Base-by-base conservation (phyloP, 257 asterid genomes). In the Echium plantagineum region DNA sequence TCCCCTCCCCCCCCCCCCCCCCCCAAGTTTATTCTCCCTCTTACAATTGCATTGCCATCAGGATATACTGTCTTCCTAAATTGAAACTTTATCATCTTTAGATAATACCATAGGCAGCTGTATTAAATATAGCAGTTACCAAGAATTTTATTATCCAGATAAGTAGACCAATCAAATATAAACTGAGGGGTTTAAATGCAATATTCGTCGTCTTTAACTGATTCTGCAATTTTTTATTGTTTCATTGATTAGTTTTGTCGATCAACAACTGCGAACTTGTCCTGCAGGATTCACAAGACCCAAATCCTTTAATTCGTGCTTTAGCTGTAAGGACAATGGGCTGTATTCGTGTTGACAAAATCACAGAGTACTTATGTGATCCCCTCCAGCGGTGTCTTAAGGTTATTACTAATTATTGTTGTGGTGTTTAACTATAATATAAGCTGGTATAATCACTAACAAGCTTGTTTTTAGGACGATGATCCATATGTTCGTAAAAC, bases 321-420 rank as follows among this genome's bases (percentile, higher is more conserved):
- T 77, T 93, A 80, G 99, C 99, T 66, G 99, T 93, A 64, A 82
- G 99, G 77, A 93, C 99, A 38, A 93, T 93, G 99, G 99, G 99
- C 62, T 93, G 99, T 84, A 93, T 93, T 63, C 97, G 99, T 26
- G 97, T 89, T 61, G 99, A 93, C 78, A 93, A 93, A 77, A 93
- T 93, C 68, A 93, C 97, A 1, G 99, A 93, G 74, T 93, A 93
- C 71, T 78, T 93, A 57, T 93, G 99, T 66, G 99, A 93, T 69
- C 99, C 97, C 55, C 82, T 93, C 76, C 99, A 93, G 81, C 81
- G 96, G 58, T 93, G 99, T 66, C 97, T 93, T 71, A 93, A 93
- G 96, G 99, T 93, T 69, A 70, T 49, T 59, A 55, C 48, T 42
- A 57, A n/a, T 51, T 59, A 52, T 54, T 53, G 55, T 30, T 48